Conservation (phyloP, 306 rosid genomes). For the Quercus suber region DNA sequence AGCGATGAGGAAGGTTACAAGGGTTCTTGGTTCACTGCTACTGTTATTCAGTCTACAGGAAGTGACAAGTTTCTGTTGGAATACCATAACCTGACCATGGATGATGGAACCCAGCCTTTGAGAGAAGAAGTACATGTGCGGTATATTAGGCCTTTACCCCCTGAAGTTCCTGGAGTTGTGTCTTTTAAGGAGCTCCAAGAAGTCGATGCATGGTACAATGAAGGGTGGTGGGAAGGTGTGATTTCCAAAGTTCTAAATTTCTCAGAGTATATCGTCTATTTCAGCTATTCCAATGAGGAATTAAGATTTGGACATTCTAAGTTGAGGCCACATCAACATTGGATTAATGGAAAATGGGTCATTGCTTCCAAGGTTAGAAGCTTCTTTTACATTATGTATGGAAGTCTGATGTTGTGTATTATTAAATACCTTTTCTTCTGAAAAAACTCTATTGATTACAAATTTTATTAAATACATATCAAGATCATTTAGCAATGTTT, state of each 20-base stretch:
- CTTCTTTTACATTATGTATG: neutral
- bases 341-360: constrained; percentile 45
- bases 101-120: constrained; percentile 32
- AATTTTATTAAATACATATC: neutral
- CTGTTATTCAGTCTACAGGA: constrained; percentile 21
- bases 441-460: no score
- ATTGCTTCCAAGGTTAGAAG: constrained; percentile 32
- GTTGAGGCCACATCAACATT: constrained; percentile 48
- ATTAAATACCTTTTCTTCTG: neutral
- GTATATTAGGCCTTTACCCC: constrained; percentile 48
- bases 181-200: constrained; percentile 29
- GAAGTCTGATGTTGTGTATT: no score
- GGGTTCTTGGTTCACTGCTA: constrained; percentile 46
- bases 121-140: constrained; percentile 27
- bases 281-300: constrained; percentile 24
- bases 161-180: constrained; percentile 12
- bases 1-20: constrained; percentile 39
- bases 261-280: constrained; percentile 33
- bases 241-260: constrained; percentile 24
- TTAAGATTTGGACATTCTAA: constrained; percentile 21
- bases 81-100: constrained; percentile 34
- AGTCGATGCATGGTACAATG: constrained; percentile 50
- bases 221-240: constrained; percentile 63
- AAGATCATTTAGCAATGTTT: neutral
- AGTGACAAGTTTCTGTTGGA: constrained; percentile 38